Evolutionary conservation across 768 basidiomycete genomes (phyloP), one percentile per base, ranked within the genome.

Genomic region (Boletus pseudopeckii): DNA sequence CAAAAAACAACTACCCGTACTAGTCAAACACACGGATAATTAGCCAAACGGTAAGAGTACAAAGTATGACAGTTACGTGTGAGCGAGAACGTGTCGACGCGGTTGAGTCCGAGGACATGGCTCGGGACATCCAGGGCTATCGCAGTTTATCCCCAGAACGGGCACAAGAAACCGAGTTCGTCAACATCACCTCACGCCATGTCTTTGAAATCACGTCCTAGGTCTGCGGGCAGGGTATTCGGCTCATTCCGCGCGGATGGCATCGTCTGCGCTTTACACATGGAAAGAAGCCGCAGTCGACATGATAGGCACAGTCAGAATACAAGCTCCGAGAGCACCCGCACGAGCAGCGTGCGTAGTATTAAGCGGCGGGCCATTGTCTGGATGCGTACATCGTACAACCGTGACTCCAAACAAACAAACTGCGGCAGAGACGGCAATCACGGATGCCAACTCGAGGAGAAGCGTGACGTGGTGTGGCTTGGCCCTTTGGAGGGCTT

Each of bases 41-140:
- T 17, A 67, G 8, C 39, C 58, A 50, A n/a, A 62, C 38, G 14
- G 48, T 45, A 22, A 61, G 52, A 22, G 55, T 50, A 61, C 62
- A 64, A 37, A 54, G 47, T 18, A 50, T 55, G 8, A 62, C 20
- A 24, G 51, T 39, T 22, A 57, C 46, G 32, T 60, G 60, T 45
- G 55, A 33, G 48, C n/a, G 49, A 51, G 22, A 17, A 50, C 28
- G 30, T 20, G 37, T 39, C 13, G 47, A 24, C 24, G 45, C 26
- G 14, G 15, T 2, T 30, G 48, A 36, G 36, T 30, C 40, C 45
- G 22, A 14, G 53, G 48, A 44, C 7, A 32, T 24, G 28, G 24
- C 33, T 48, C 11, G 38, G 57, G 43, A 20, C 28, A 8, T 5
- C 48, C 51, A 2, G 33, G 30, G 32, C 42, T 7, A 8, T 47